Evolutionary conservation across 1,284 basidiomycete species (phyloP), one percentile per base, ranked within the genome.

Genomic region (Cutaneotrichosporon arboriforme): DNA sequence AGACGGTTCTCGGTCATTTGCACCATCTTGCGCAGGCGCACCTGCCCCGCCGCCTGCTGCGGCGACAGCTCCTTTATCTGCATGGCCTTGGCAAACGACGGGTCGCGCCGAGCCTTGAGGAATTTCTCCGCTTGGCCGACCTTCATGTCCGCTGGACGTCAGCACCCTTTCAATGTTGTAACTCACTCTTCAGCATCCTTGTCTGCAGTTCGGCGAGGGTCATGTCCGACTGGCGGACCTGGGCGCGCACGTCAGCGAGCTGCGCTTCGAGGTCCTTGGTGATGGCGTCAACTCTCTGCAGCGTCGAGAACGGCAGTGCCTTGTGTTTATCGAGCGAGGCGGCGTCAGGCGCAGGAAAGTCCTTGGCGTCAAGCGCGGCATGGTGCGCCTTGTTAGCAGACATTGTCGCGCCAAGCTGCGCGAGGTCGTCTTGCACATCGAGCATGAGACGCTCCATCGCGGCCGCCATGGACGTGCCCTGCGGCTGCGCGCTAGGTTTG

Each of bases 41-140:
- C 59, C 60, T 79, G 79, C 47, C 74, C 78, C 42, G 77, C 76
- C 12, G 72, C 61, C 54, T 80, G 79, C 58, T 80, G 77, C 0
- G 79, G 77, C 15, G 76, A 77, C 0, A 81, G 73, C 57, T 80
- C 77, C 34, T 76, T 70, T 12, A 78, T 70, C 36, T 76, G 70
- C 42, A 79, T 72, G 55, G 76, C 70, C 45, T 75, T 74, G 17
- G 76, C 76, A 48, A 78, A 77, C 1, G 70, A 68, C 0, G 79
- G 76, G 61, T 81, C 79, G 40, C 70, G 62, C 18, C 71, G 65
- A 0, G 79, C 78, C 45, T 77, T 73, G 23, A 80, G 53, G 63
- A 77, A 78, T 31, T 77, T 75, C 3, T 74, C 70, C 1, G 69
- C 69, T 57, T 78, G 77, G 23, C 76, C 75, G n/a, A 66, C 51